These are phyloP conservation scores for Microthlaspi erraticum DNA, from an alignment of 345 rosid genomes.

Conservation along the genomic window DNA sequence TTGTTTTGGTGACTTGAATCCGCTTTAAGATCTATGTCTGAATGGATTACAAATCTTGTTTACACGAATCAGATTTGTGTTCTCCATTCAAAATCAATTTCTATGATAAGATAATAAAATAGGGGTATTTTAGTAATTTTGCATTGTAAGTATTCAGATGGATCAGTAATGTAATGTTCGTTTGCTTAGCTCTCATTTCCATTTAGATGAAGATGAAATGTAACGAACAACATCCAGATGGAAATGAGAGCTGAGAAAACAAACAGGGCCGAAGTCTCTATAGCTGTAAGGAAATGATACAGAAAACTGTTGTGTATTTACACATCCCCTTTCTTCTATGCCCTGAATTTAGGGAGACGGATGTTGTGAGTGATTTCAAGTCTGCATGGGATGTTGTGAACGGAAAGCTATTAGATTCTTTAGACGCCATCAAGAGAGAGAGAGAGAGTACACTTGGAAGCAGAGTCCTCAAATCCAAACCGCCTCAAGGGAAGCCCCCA, in stretches of 20 bases:
- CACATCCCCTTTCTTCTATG: conserved; percentile 21
- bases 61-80: no score
- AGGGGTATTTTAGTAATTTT: no score
- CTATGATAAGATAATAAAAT: no score
- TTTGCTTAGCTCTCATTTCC: not conserved
- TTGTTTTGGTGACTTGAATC: no score
- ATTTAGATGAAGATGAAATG: no score
- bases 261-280: not conserved
- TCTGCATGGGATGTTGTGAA: conserved; percentile 68
- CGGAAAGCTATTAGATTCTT: conserved; percentile 70
- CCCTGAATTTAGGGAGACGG: conserved; percentile 49
- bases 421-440: conserved; percentile 57
- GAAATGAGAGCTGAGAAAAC: no score
- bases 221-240: no score
- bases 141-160: no score
- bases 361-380: conserved; percentile 46
- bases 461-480: conserved; percentile 54
- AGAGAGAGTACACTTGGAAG: conserved; percentile 48
- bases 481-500: conserved; percentile 51
- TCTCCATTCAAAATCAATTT: no score
- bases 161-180: no score
- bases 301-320: conserved; percentile 19
- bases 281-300: not conserved
- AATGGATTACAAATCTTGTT: no score
- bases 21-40: no score